Base-by-base conservation (phyloP, 2,329 filamentous ascomycete genomes). In the Rugonectria rugulosa region DNA sequence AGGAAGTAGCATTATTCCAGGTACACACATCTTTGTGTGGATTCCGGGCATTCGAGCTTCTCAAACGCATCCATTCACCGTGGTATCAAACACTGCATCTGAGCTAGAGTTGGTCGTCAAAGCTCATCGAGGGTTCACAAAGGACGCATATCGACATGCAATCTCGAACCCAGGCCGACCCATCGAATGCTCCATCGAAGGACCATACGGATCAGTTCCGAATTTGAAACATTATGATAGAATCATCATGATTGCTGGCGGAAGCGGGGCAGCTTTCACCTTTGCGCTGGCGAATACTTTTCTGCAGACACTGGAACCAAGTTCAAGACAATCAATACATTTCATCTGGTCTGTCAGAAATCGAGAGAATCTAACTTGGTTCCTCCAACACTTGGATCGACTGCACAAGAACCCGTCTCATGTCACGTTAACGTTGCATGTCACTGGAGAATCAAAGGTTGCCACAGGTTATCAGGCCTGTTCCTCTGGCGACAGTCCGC, bases 31-130 rank as follows among this genome's bases (percentile, higher is more conserved):
- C 56, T 85, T 83, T 50, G 65, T 86, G 21, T 85, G 81, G 80
- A 76, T 86, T 5, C 83, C 83, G 0, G 68, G 72, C 2, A 75
- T 86, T 29, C 76, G 81, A n/a, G 55, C 70, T 2, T 72, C 80
- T 15, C 77, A 86, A 63, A 81, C 74, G 1, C 83, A 87, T 57
- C 82, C 82, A 0, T 85, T 85, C 54, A 85, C 81, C 0, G 79
- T 85, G 32, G 78, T 81, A 24, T 68, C 72, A 3, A 77, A 73
- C 5, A 69, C 73, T 5, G 72, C 76, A 0, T 64, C 61, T 1
- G 72, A 66, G 1, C 55, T 81, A 24, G 80, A 84, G 63, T 77
- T 85, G 8, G 74, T 84, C 6, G 73, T 83, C 56, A 78, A 79
- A 47, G 75, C 80, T 0, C 75, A 79, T 50, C 72, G 77, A 48